Evolutionary conservation across 805 yeast species (phyloP).

Genomic region (Myxozyma neglecta): DNA sequence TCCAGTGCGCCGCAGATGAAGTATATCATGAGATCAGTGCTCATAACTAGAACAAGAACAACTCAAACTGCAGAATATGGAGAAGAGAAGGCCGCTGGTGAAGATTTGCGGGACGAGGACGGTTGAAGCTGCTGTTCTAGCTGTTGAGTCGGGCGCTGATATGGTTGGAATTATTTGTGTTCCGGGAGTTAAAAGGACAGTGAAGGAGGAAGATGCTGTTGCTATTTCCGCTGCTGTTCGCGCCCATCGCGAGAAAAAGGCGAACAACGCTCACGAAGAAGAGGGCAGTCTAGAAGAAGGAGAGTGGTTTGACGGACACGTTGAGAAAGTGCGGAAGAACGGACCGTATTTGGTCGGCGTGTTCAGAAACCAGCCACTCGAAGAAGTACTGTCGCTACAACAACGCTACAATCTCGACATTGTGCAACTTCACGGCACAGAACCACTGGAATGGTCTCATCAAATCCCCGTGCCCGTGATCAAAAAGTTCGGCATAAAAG

Average conservation of each 20-base stretch:
- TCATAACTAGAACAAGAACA: too few species aligned
- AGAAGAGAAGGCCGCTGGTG: slow-evolving; percentile 44
- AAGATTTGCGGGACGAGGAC: slow-evolving; percentile 84
- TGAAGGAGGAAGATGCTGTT: slow-evolving; percentile 50
- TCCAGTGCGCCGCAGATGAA: too few species aligned
- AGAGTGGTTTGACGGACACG: slow-evolving; percentile 24
- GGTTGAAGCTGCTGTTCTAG: slow-evolving; percentile 65
- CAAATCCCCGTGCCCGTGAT: slow-evolving; percentile 60
- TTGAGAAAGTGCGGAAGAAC: slow-evolving; percentile 5
- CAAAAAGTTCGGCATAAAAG: slow-evolving; percentile 66
- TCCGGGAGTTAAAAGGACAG: slow-evolving; percentile 75
- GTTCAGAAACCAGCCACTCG: slow-evolving; percentile 75
- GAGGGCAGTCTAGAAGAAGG: neutral
- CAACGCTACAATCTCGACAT: slow-evolving; percentile 60
- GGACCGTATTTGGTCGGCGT: slow-evolving; percentile 84
- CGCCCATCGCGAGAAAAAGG: slow-evolving; percentile 3
- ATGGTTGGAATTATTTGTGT: slow-evolving; percentile 84
- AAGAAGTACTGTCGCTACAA: slow-evolving; percentile 52
- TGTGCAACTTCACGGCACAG: slow-evolving; percentile 86
- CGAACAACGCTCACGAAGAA: neutral
- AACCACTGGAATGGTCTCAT: slow-evolving; percentile 50
- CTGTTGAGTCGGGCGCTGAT: slow-evolving; percentile 71
- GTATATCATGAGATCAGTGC: too few species aligned
- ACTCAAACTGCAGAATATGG: too few species aligned
- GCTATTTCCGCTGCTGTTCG: slow-evolving; percentile 45